Conservation (phyloP, 306 rosid species). For the Cucumis cinereus region DNA sequence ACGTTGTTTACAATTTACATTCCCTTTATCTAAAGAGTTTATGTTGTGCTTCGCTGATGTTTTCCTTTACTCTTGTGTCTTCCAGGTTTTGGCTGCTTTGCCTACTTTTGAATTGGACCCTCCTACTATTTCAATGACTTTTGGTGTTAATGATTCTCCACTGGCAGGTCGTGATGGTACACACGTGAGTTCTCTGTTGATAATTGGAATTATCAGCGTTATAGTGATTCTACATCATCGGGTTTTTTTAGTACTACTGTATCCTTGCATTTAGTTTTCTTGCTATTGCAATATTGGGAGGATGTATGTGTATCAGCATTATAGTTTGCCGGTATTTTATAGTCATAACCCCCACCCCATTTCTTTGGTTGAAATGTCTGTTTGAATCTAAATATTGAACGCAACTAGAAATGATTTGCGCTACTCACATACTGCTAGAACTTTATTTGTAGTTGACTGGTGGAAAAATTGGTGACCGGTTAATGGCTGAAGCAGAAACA, state of each 20-base stretch:
- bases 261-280: slow-evolving; percentile 15
- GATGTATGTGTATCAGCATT: not conserved
- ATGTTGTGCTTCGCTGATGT: not conserved
- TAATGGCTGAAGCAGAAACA: slow-evolving; percentile 92
- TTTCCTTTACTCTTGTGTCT: not conserved
- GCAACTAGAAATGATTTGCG: not conserved
- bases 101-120: slow-evolving; percentile 94
- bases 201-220: not conserved
- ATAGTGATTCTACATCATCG: not conserved
- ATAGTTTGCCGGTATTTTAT: not conserved
- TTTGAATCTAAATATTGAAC: not conserved
- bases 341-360: not conserved
- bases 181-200: slow-evolving; percentile 50
- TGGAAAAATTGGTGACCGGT: slow-evolving; percentile 79
- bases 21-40: not conserved
- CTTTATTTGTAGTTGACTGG: slow-evolving; percentile 61
- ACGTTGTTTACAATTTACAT: not conserved
- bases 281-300: slow-evolving; percentile 13
- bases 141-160: slow-evolving; percentile 96
- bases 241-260: slow-evolving; percentile 4
- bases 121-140: slow-evolving; percentile 97
- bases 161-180: slow-evolving; percentile 96
- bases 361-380: not conserved
- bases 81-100: slow-evolving; percentile 58
- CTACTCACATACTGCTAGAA: not conserved